Evolutionary conservation across 345 rosid genomes (phyloP).

Genomic region (Theobroma cacao): DNA sequence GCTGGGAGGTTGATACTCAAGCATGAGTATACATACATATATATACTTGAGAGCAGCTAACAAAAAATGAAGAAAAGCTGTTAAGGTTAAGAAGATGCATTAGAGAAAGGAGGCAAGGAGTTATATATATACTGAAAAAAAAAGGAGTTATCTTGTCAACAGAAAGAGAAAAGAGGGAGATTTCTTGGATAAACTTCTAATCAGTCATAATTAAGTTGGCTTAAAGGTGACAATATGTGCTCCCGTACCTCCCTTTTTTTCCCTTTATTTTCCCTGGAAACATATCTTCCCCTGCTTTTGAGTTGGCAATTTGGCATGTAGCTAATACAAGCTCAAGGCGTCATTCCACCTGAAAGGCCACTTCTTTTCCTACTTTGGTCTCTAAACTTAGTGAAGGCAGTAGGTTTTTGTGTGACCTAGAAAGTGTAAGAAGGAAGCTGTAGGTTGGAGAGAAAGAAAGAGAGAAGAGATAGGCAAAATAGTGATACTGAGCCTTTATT

Average conservation of each 20-base stretch:
- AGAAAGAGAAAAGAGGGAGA: background rate
- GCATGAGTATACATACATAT: background rate
- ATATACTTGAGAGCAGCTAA: background rate
- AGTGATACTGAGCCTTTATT: slow-evolving; percentile 2
- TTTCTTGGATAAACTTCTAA: background rate
- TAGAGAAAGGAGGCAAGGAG: background rate
- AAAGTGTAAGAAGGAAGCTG: slow-evolving; percentile 30
- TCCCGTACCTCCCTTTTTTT: background rate
- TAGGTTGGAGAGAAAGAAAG: slow-evolving; percentile 8
- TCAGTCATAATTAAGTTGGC: slow-evolving; percentile 13
- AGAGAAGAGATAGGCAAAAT: slow-evolving; percentile 9
- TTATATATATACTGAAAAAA: background rate
- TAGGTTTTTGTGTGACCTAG: slow-evolving; percentile 12
- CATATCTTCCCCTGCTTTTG: slow-evolving; percentile 23
- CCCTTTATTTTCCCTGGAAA: background rate
- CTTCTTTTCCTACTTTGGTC: slow-evolving; percentile 15
- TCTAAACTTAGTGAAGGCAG: slow-evolving; percentile 15
- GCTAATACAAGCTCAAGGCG: slow-evolving; percentile 12
- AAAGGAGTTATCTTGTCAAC: background rate
- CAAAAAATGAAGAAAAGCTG: background rate
- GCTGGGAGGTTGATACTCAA: background rate
- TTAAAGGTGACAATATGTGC: slow-evolving; percentile 7
- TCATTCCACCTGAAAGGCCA: slow-evolving; percentile 24
- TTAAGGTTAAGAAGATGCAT: slow-evolving; percentile 13
- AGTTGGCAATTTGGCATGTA: slow-evolving; percentile 35